phyloP scores from a whole-genome alignment of 352 stramenopile genomes.

The Ophiocytium majus region DNA sequence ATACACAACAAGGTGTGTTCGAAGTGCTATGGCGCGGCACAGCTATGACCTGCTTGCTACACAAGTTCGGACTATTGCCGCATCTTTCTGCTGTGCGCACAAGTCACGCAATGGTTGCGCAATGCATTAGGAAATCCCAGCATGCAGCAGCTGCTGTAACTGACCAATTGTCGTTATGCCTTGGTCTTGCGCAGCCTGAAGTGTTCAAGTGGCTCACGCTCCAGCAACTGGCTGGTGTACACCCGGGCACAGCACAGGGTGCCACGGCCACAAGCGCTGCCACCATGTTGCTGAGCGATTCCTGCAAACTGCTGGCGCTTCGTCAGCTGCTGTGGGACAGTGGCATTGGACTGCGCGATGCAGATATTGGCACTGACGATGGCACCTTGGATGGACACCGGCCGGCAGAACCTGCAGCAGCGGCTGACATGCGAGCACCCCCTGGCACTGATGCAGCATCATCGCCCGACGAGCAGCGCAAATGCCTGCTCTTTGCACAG shows the following conservation, averaged over 20 bases:
- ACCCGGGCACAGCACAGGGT: constrained; percentile 66
- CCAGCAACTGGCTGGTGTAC: constrained; percentile 87
- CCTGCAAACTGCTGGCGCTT: constrained; percentile 82
- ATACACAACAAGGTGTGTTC: background rate
- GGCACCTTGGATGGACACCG: background rate
- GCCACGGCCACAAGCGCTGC: background rate
- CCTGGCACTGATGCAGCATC: background rate
- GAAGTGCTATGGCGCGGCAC: background rate
- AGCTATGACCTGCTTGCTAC: background rate
- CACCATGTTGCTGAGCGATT: constrained; percentile 53
- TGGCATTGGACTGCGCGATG: constrained; percentile 30
- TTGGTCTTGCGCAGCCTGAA: constrained; percentile 48
- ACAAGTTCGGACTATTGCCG: too few relatives aligned
- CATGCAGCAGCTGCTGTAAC: too few relatives aligned
- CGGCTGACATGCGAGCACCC: background rate
- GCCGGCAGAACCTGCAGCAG: background rate
- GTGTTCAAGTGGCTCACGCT: constrained; percentile 67
- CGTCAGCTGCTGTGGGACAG: constrained; percentile 56
- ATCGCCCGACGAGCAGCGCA: constrained; percentile 17
- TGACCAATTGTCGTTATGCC: too few relatives aligned
- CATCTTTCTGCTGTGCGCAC: too few relatives aligned
- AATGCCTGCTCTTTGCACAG: constrained; percentile 51
- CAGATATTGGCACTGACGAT: background rate
- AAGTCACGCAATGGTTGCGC: too few relatives aligned
- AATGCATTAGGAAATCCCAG: too few relatives aligned